These are phyloP conservation scores for Backusella tarrabulga DNA, from an alignment of 192 early-diverging fungal genomes.

Conservation along the genomic window DNA sequence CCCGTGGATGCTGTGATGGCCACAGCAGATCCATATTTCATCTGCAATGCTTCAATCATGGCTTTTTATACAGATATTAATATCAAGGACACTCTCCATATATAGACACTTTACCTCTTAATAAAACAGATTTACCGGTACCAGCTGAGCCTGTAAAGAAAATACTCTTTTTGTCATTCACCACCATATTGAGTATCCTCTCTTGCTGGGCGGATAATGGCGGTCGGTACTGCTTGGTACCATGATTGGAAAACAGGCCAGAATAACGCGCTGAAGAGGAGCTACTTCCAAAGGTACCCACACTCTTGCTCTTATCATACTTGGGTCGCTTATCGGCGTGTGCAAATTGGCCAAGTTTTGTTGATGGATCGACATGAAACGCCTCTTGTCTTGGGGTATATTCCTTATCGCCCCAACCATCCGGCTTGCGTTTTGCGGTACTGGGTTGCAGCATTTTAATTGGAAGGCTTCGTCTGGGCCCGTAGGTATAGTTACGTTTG, in stretches of 20 bases:
- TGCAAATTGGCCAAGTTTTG: background rate
- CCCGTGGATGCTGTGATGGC: constrained; percentile 75
- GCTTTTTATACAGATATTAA: constrained; percentile 16
- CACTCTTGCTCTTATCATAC: background rate
- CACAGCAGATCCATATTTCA: constrained; percentile 36
- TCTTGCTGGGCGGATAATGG: constrained; percentile 54
- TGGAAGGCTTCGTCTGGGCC: background rate
- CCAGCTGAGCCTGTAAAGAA: constrained; percentile 84
- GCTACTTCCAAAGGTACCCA: background rate
- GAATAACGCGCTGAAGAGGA: background rate
- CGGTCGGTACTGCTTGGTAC: constrained; percentile 10
- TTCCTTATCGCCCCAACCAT: background rate
- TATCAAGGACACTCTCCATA: background rate
- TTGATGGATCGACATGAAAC: background rate
- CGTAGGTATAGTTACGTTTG: background rate
- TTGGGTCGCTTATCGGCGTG: background rate
- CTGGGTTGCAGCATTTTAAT: background rate
- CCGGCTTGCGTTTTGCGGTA: background rate
- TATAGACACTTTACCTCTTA: constrained; percentile 29
- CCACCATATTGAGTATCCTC: constrained; percentile 56
- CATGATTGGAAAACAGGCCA: background rate
- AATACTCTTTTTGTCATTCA: constrained; percentile 50
- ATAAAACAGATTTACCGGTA: constrained; percentile 51
- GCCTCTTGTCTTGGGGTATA: background rate
- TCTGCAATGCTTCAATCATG: constrained; percentile 40